These are phyloP conservation scores for Microstroma glucosiphilum DNA, from an alignment of 1,284 basidiomycete genomes.

Conservation along the genomic window DNA sequence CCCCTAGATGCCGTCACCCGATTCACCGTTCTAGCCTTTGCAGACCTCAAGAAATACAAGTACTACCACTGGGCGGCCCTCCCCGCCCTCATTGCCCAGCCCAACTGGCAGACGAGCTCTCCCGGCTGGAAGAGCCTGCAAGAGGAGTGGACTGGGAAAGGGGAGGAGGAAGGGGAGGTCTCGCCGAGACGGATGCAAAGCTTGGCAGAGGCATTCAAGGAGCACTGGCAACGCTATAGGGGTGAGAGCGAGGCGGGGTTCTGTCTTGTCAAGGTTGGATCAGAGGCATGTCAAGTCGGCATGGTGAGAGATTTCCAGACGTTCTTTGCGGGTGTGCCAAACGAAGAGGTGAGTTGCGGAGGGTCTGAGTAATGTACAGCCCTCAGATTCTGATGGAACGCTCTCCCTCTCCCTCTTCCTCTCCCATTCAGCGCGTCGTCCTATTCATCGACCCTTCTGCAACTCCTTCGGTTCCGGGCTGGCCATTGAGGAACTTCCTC, in stretches of 20 bases:
- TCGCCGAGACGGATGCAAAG: neutral
- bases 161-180: conserved; percentile 33
- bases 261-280: conserved; percentile 19
- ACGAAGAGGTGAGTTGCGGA: conserved; percentile 27
- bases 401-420: neutral
- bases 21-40: conserved; percentile 85
- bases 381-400: neutral
- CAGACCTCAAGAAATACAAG: conserved; percentile 95
- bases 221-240: too few relatives aligned
- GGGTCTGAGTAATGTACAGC: neutral
- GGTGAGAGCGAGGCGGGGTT: conserved; percentile 20
- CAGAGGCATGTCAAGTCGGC: conserved; percentile 9
- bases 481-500: conserved; percentile 88
- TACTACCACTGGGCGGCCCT: conserved; percentile 98
- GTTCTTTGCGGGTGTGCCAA: conserved; percentile 54
- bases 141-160: neutral
- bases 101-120: conserved; percentile 58
- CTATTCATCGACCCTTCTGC: conserved; percentile 81
- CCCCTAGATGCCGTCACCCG: conserved; percentile 57
- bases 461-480: conserved; percentile 70
- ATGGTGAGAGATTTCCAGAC: conserved; percentile 18
- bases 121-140: neutral
- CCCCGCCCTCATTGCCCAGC: conserved; percentile 67
- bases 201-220: conserved; percentile 2
- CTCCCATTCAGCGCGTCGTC: conserved; percentile 7